Evolutionary conservation across 164 flowering plant genomes (phyloP), one percentile per base, ranked within the genome.

Genomic region (Vitis riparia): DNA sequence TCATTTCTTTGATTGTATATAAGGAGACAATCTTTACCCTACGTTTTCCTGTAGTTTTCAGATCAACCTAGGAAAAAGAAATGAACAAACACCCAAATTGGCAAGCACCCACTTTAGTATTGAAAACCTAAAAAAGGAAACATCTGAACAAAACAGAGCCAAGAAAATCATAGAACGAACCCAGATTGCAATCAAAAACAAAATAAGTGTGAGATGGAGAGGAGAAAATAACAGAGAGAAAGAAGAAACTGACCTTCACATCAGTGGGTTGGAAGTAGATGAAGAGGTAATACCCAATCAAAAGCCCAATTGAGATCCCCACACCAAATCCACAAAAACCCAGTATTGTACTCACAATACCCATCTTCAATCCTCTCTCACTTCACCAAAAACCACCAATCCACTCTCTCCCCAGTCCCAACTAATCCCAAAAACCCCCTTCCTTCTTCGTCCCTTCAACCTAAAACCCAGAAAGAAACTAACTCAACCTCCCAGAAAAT

Each of bases 321-420:
- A 84, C 23, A 30, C 91, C 89, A 75, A 84, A 87, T 44, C 91
- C 91, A 17, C 59, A 82, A 29, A 81, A 73, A n/a, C 91, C 87
- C 66, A 83, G n/a, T 29, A 87, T 51, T 12, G 78, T 65, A 68
- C 88, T 82, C 32, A 87, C 3, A 2, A 86, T 13, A 16, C 89
- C 88, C 91, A 87, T 86, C 75, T 79, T 56, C 14, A 27, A 74
- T 17, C 71, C 55, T 14, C 63, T 44, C 51, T 50, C 63, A 47
- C 16, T 44, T 29, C 68, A 50, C 13, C 55, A 55, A 59, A 68
- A 68, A 68, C 51, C 65, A 17, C 63, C 13, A 32, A 29, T 27
- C 13, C 9, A 9, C 15, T 12, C 53, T 2, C 55, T 12, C 27
- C 30, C 44, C 8, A 17, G 48, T 0, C 44, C 44, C 44, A 37